Base-by-base conservation (phyloP, 208 protist species). In the Leishmania aethiopica region DNA sequence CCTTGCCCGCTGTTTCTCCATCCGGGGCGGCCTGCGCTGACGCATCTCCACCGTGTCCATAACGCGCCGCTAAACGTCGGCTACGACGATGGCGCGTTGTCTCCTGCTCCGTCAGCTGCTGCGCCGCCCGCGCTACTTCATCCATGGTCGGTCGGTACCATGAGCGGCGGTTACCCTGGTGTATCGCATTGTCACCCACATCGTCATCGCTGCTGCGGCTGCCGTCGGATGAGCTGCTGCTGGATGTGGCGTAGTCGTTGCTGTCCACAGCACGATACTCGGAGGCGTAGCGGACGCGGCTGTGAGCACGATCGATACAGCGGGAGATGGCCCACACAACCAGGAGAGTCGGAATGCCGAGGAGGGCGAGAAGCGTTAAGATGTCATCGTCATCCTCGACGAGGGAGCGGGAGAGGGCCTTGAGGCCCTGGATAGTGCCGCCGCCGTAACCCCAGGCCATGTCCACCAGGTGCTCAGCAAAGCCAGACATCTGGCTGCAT, bases 301-400 rank as follows among this genome's bases (percentile, higher is more conserved):
- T 49, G 71, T 87, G 71, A 3, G 80, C 49, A 55, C 84, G 79
- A 35, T 67, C 59, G 35, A 87, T 79, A 8, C 10, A 42, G 59
- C 75, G 79, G 7, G 72, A 69, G 10, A 90, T 83, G 55, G 64
- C 37, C 74, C 3, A 73, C 74, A 85, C 25, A 37, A 80, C 62
- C 13, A 88, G 3, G 62, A 86, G 13, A 1, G 79, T 15, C 17
- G 86, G 78, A 8, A 92, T 32, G 47, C 64, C 80, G 73, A 88
- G 75, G 3, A 79, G 76, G 17, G 89, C 40, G 35, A 89, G 32
- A 49, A 86, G 84, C 51, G 90, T 35, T 1, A 88, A 59, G 0
- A 90, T 62, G 51, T 90, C 84, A 79, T 90, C 89, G 78, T 90
- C 87, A 35, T 81, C 87, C 37, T 86, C 82, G 28, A 90, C 84